phyloP scores from a whole-genome alignment of 352 stramenopile species.

The Globisporangium parvum region DNA sequence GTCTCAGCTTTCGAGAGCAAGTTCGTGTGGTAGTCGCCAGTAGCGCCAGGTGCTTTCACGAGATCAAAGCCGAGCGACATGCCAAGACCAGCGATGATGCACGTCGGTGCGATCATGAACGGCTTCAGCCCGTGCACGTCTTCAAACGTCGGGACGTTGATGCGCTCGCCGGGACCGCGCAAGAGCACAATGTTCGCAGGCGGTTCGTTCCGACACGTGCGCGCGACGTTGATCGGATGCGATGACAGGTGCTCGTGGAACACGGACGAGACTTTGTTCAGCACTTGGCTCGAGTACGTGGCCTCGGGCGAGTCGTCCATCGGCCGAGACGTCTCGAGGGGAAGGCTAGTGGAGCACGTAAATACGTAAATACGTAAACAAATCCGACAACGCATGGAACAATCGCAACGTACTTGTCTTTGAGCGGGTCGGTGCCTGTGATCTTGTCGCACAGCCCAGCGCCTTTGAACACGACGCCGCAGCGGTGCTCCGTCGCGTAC shows the following conservation, averaged over 20 bases:
- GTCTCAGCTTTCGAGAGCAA: conserved; percentile 75
- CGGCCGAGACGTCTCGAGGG: conserved; percentile 49
- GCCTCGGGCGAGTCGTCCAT: conserved; percentile 60
- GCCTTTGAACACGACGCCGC: conserved; percentile 83
- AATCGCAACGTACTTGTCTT: conserved; percentile 86
- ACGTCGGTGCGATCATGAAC: conserved; percentile 88
- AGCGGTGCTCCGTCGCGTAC: conserved; percentile 85
- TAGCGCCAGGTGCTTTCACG: conserved; percentile 57
- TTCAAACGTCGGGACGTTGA: conserved; percentile 77
- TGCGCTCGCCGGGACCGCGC: conserved; percentile 76
- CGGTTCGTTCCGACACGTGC: conserved; percentile 40
- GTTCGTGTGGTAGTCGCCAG: conserved; percentile 84
- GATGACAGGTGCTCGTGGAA: conserved; percentile 56
- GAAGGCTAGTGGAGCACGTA: conserved; percentile 30
- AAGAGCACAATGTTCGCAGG: conserved; percentile 84
- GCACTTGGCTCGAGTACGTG: conserved; percentile 67
- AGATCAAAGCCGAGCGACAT: conserved; percentile 85
- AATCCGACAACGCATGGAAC: no score
- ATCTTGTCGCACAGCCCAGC: conserved; percentile 79
- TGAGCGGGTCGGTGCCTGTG: conserved; percentile 81
- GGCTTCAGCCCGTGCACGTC: conserved; percentile 74
- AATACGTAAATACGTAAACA: conserved; percentile 3
- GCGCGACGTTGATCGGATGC: conserved; percentile 75
- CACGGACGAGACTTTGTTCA: conserved; percentile 70
- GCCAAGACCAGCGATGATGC: conserved; percentile 82